Evolutionary conservation across 768 basidiomycete genomes (phyloP).

Genomic region (Kwoniella europaea): DNA sequence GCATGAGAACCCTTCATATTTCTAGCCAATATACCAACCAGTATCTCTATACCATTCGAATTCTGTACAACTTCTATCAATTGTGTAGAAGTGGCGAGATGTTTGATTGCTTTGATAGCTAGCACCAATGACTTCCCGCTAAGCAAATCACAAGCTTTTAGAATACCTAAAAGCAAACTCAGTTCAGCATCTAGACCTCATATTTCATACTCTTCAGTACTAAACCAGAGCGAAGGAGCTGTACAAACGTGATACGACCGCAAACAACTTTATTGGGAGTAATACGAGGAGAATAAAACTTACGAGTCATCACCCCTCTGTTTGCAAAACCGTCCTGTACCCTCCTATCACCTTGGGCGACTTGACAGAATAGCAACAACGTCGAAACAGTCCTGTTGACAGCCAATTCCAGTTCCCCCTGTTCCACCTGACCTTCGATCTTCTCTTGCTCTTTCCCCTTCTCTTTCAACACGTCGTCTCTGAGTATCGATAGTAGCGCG

Average conservation of each 20-base stretch:
- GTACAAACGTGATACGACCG: not conserved
- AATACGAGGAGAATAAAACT: conserved; percentile 55
- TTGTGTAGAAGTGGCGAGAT: conserved; percentile 89
- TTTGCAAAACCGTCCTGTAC: conserved; percentile 91
- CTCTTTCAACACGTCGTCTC: conserved; percentile 65
- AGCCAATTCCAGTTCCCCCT: conserved; percentile 80
- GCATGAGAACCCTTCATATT: conserved; percentile 77
- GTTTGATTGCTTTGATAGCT: conserved; percentile 93
- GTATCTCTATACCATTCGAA: conserved; percentile 88
- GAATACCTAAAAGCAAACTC: conserved; percentile 66
- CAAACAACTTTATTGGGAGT: not conserved
- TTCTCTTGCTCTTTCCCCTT: conserved; percentile 68
- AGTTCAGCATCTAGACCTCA: not conserved
- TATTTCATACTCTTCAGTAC: not conserved
- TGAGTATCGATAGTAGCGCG: conserved; percentile 84
- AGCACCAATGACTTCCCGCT: conserved; percentile 86
- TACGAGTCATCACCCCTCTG: conserved; percentile 84
- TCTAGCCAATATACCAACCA: conserved; percentile 82
- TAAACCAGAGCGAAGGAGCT: not conserved
- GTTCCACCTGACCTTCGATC: conserved; percentile 63
- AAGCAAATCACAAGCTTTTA: conserved; percentile 83
- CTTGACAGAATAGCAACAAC: conserved; percentile 89
- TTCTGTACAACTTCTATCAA: conserved; percentile 93
- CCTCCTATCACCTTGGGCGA: conserved; percentile 92
- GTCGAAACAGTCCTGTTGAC: conserved; percentile 83